Percentiles rank a stretch among this genome's conserved stretches.
These are phyloP conservation scores for Spatholobus suberectus DNA, from an alignment of 306 rosid species.

Conservation along the genomic window DNA sequence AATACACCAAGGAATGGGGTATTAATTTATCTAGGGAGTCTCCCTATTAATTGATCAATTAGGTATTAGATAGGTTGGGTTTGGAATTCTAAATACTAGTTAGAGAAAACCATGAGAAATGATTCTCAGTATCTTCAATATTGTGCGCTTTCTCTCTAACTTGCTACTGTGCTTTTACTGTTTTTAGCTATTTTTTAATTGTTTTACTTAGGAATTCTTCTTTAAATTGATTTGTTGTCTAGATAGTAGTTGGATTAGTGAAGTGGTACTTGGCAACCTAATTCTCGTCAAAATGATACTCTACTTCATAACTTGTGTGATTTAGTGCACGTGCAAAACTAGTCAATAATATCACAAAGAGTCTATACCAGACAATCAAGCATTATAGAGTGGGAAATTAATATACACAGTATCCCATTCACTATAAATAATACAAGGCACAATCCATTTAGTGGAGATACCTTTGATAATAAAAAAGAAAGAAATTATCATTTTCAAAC, in stretches of 20 bases:
- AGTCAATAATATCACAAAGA: background rate
- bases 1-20: background rate
- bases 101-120: too few relatives aligned
- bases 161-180: background rate
- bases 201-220: background rate
- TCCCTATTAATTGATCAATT: background rate
- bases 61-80: background rate
- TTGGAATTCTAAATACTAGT: background rate
- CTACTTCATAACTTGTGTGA: background rate
- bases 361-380: background rate
- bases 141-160: background rate
- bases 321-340: background rate
- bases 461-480: background rate
- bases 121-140: background rate
- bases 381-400: background rate
- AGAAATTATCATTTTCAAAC: background rate
- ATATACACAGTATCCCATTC: background rate
- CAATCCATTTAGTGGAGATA: background rate
- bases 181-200: background rate
- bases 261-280: background rate
- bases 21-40: background rate
- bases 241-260: background rate
- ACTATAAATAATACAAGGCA: constrained; percentile 12
- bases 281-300: background rate
- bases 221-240: background rate